Conservation (phyloP, 768 basidiomycete genomes). For the Mycena latifolia region DNA sequence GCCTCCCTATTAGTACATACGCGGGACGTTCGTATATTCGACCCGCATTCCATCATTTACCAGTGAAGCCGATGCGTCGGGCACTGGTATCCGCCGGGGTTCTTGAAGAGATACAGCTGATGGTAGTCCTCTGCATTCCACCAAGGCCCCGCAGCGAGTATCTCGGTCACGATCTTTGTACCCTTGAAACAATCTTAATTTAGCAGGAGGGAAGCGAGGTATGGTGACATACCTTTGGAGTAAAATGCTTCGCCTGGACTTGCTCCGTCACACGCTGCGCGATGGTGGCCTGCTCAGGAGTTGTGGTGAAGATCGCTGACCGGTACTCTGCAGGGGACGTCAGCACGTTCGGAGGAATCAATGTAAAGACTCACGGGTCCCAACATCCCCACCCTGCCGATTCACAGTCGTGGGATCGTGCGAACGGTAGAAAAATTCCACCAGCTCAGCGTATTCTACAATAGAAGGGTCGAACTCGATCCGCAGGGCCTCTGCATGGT, state of each 20-base stretch:
- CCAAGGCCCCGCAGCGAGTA: slow-evolving; percentile 69
- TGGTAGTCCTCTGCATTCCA: slow-evolving; percentile 74
- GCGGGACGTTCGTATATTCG: too few relatives aligned
- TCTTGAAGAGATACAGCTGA: slow-evolving; percentile 73
- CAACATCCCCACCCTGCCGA: slow-evolving; percentile 70
- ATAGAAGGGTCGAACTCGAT: slow-evolving; percentile 75
- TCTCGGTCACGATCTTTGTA: slow-evolving; percentile 72
- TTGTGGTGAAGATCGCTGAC: slow-evolving; percentile 78
- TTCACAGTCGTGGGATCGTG: slow-evolving; percentile 81
- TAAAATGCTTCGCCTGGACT: slow-evolving; percentile 77
- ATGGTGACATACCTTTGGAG: slow-evolving; percentile 51
- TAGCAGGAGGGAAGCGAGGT: background rate
- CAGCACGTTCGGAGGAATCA: background rate
- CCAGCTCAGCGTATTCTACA: slow-evolving; percentile 79
- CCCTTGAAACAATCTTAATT: slow-evolving; percentile 28
- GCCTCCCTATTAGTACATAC: background rate
- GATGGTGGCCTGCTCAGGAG: slow-evolving; percentile 67
- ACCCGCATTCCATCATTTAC: too few relatives aligned
- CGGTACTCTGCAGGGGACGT: slow-evolving; percentile 69
- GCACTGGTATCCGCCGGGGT: slow-evolving; percentile 82
- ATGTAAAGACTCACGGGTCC: slow-evolving; percentile 64
- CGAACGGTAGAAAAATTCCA: slow-evolving; percentile 84
- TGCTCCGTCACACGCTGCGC: slow-evolving; percentile 75
- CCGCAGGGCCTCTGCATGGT: slow-evolving; percentile 79
- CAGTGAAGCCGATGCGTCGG: slow-evolving; percentile 78